Conservation (phyloP, 2,329 filamentous ascomycete species). For the Apiospora saccharicola region DNA sequence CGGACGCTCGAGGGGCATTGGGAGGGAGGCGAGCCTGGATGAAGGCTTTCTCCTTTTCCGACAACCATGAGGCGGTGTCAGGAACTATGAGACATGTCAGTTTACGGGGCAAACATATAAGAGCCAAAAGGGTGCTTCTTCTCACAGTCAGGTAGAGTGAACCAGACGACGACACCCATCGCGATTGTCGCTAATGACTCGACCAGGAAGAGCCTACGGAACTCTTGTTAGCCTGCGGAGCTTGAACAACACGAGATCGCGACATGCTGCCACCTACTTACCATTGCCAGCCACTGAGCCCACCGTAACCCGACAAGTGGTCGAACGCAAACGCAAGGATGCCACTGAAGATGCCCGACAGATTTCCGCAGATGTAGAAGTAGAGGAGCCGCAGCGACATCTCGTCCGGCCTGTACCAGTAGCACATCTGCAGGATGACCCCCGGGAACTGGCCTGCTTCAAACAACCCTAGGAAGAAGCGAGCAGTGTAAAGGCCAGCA, state of each 20-base stretch:
- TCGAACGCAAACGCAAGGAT: conserved; percentile 37
- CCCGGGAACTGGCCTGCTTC: conserved; percentile 39
- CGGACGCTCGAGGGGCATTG: conserved; percentile 50
- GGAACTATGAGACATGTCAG: conserved; percentile 33
- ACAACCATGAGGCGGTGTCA: conserved; percentile 41
- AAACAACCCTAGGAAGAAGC: conserved; percentile 42
- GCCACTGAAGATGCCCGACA: conserved; percentile 40
- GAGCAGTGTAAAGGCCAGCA: conserved; percentile 36
- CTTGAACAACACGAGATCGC: too few relatives aligned
- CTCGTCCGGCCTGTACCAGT: conserved; percentile 41
- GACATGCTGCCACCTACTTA: too few relatives aligned
- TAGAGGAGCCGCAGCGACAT: conserved; percentile 37
- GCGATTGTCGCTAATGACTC: conserved; percentile 57
- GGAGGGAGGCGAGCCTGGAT: conserved; percentile 50
- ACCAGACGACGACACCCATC: conserved; percentile 56
- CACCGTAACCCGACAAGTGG: conserved; percentile 36
- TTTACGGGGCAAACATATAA: too few relatives aligned
- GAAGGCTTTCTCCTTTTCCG: conserved; percentile 51
- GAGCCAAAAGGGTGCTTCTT: background rate
- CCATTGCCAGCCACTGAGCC: conserved; percentile 42
- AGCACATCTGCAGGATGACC: conserved; percentile 39
- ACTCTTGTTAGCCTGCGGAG: too few relatives aligned
- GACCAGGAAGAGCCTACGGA: conserved; percentile 49
- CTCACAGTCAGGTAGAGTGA: conserved; percentile 61
- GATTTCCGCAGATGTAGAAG: conserved; percentile 38